phyloP scores from a whole-genome alignment of 192 early-diverging fungal species.

The Entomortierella chlamydospora region DNA sequence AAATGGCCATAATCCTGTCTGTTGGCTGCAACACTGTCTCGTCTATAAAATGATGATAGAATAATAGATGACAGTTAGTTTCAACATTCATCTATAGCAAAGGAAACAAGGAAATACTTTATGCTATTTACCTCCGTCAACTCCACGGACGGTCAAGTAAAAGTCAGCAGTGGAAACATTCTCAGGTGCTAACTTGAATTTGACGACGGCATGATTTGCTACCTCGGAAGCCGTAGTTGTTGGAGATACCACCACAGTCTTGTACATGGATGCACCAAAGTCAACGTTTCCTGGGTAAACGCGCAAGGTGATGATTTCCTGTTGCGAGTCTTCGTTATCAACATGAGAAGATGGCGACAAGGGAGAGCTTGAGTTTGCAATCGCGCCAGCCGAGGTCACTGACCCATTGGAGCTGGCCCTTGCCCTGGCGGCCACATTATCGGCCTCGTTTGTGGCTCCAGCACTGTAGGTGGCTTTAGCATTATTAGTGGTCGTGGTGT shows the following conservation, averaged over 20 bases:
- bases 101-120: too few relatives aligned
- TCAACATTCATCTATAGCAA: too few relatives aligned
- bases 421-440: not conserved
- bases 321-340: constrained; percentile 32
- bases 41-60: constrained; percentile 53
- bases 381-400: not conserved
- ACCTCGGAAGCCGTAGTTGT: constrained; percentile 60
- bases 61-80: not conserved
- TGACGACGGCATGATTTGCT: constrained; percentile 61
- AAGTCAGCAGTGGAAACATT: constrained; percentile 58
- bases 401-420: constrained; percentile 39
- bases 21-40: constrained; percentile 59
- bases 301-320: constrained; percentile 59
- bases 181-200: constrained; percentile 62
- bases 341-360: constrained; percentile 24
- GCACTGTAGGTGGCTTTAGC: too few relatives aligned
- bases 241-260: constrained; percentile 61
- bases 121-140: constrained; percentile 66
- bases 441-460: not conserved
- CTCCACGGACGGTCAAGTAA: constrained; percentile 62
- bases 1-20: constrained; percentile 67
- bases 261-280: constrained; percentile 63
- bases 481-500: too few relatives aligned
- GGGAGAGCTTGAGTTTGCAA: not conserved
- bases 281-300: constrained; percentile 71